These are phyloP conservation scores for Zangia roseola DNA, from an alignment of 768 basidiomycete genomes.

Conservation along the genomic window DNA sequence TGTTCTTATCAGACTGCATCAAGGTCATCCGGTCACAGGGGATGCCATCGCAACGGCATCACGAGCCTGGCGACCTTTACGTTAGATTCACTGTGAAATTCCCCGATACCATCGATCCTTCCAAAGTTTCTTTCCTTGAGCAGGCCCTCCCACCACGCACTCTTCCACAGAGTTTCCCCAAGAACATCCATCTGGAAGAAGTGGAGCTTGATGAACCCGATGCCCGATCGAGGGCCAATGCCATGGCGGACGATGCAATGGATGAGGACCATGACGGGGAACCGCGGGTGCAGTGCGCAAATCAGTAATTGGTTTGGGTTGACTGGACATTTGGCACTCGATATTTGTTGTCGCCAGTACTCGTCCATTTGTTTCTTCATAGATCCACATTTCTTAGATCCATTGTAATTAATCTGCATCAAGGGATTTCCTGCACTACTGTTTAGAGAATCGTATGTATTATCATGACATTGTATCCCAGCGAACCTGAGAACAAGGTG, in stretches of 20 bases:
- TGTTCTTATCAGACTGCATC: slow-evolving; percentile 58
- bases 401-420: slow-evolving; percentile 29
- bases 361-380: slow-evolving; percentile 21
- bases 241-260: slow-evolving; percentile 76
- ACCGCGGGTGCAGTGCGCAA: slow-evolving; percentile 94
- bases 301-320: slow-evolving; percentile 53
- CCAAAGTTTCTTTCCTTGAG: slow-evolving; percentile 72
- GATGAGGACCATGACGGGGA: slow-evolving; percentile 87
- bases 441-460: not conserved
- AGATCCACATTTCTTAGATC: slow-evolving; percentile 33
- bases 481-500: slow-evolving; percentile 17
- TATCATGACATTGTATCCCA: slow-evolving; percentile 26
- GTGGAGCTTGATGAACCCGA: slow-evolving; percentile 80
- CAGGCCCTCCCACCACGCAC: slow-evolving; percentile 79
- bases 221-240: slow-evolving; percentile 45
- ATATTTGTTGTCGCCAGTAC: slow-evolving; percentile 24
- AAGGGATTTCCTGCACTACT: slow-evolving; percentile 6
- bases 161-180: slow-evolving; percentile 63
- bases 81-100: slow-evolving; percentile 86
- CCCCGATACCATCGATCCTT: slow-evolving; percentile 76
- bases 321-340: slow-evolving; percentile 15
- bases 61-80: slow-evolving; percentile 92
- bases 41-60: slow-evolving; percentile 98
- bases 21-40: slow-evolving; percentile 94
- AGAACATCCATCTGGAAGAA: slow-evolving; percentile 75